These are phyloP conservation scores for Petunia secreta DNA, from an alignment of 257 asterid species.

Conservation along the genomic window DNA sequence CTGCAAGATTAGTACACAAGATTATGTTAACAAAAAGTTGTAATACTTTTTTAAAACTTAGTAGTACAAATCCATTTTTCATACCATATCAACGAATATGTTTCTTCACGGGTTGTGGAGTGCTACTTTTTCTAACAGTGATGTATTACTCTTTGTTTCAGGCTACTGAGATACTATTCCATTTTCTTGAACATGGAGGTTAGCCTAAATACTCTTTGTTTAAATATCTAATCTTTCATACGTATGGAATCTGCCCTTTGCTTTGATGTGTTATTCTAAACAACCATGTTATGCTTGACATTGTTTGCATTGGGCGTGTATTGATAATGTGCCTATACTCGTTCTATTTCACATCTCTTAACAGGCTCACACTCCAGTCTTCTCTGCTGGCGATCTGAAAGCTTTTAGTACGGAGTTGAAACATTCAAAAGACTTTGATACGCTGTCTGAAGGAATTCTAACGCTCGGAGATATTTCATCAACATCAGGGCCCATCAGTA, in stretches of 20 bases:
- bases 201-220: conserved; percentile 37
- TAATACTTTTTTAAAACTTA: too few species aligned
- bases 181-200: conserved; percentile 80
- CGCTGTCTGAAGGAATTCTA: conserved; percentile 75
- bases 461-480: conserved; percentile 84
- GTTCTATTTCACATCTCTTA: not conserved
- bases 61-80: too few species aligned
- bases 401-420: conserved; percentile 66
- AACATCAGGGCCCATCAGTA: conserved; percentile 53
- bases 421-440: conserved; percentile 81
- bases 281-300: not conserved
- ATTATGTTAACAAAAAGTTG: too few species aligned
- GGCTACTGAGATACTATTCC: conserved; percentile 89
- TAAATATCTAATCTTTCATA: too few species aligned
- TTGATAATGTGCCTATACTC: not conserved
- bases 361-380: conserved; percentile 66
- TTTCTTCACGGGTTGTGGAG: too few species aligned
- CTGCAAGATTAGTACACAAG: too few species aligned
- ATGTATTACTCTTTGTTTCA: conserved; percentile 38
- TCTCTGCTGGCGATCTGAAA: conserved; percentile 67
- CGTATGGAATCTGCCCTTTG: too few species aligned
- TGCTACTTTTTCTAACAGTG: too few species aligned
- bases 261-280: not conserved
- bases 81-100: too few species aligned
- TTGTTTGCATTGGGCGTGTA: not conserved